Evolutionary conservation across 2,329 filamentous ascomycete species (phyloP), one percentile per base, ranked within the genome.

Genomic region (Aspergillus glaucus): DNA sequence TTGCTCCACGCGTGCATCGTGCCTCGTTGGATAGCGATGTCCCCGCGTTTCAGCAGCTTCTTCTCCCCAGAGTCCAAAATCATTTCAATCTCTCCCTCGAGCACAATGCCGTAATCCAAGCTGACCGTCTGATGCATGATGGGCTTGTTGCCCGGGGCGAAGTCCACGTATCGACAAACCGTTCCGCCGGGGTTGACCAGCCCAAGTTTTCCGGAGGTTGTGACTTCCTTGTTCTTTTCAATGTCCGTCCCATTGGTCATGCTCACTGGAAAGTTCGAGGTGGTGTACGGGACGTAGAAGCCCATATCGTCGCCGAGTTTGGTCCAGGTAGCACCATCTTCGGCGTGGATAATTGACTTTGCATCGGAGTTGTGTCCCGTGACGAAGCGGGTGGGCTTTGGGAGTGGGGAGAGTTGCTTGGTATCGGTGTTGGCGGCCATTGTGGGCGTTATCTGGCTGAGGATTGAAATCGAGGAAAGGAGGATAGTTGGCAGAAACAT

Each of bases 1-100:
- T 81, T 80, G 44, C 67, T 61, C 78, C 78, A 80, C 22, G 71
- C 71, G 60, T 82, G 79, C 65, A 75, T 77, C 3, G 78, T 80
- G 1, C 72, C 77, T 37, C 79, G 66, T 62, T 82, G 78, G 17
- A 82, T 74, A 8, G 74, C 74, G n/a, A 80, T 64, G 56, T 82
- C 79, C 2, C 79, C 79, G 9, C 70, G 65, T 43, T 66, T 64
- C 70, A 82, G 66, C 21, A 67, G 49, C 41, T 68, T 67, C 44
- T 60, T 67, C 48, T 75, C 76, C 1, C 79, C 78, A n/a, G 73
- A 72, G 50, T 79, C 79, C 4, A 81, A 62, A 3, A 74, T 48
- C 62, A 80, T 67, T 51, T 79, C 76, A 24, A 81, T 58, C 55
- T 71, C 68, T 1, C 79, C 79, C 54, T 81, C 78, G 6, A 81